Evolutionary conservation across 2,329 filamentous ascomycete species (phyloP).

Genomic region (Dothistroma septosporum): DNA sequence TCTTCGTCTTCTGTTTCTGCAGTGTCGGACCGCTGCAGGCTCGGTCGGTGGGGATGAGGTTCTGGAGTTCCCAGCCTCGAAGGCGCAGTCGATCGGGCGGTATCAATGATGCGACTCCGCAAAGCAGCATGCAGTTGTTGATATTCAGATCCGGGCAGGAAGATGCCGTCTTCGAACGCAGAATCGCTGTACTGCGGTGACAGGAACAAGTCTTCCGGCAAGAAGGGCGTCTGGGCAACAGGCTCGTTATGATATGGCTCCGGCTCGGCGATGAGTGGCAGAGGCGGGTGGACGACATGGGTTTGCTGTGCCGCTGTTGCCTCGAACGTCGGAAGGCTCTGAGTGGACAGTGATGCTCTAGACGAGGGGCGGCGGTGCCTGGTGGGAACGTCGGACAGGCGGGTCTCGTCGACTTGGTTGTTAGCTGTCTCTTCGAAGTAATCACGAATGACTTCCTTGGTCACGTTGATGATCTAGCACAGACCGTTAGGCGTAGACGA

Average conservation of each 20-base stretch:
- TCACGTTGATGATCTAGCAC: slow-evolving; percentile 31
- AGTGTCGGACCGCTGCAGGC: slow-evolving; percentile 9
- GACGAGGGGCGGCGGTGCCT: neutral
- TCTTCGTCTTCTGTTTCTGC: slow-evolving; percentile 20
- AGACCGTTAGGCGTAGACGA: neutral
- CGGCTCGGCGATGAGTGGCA: neutral
- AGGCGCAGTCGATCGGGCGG: slow-evolving; percentile 29
- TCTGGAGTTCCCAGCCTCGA: slow-evolving; percentile 28
- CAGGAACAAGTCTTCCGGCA: slow-evolving; percentile 20
- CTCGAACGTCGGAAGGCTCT: neutral
- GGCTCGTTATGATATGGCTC: neutral
- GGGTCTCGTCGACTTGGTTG: slow-evolving; percentile 12
- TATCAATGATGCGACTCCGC: slow-evolving; percentile 32
- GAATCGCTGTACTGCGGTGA: slow-evolving; percentile 30
- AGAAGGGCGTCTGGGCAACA: slow-evolving; percentile 9
- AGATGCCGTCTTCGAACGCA: slow-evolving; percentile 32
- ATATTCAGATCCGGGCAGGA: slow-evolving; percentile 32
- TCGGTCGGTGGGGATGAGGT: slow-evolving; percentile 3
- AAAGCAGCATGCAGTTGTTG: slow-evolving; percentile 31
- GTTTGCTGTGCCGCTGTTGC: neutral
- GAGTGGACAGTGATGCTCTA: neutral
- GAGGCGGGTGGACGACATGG: neutral
- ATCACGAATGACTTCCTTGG: slow-evolving; percentile 30
- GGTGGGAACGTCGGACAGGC: neutral
- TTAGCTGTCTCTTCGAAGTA: slow-evolving; percentile 27